Base-by-base conservation (phyloP, 208 protist species). In the Leishmania gerbilli region DNA sequence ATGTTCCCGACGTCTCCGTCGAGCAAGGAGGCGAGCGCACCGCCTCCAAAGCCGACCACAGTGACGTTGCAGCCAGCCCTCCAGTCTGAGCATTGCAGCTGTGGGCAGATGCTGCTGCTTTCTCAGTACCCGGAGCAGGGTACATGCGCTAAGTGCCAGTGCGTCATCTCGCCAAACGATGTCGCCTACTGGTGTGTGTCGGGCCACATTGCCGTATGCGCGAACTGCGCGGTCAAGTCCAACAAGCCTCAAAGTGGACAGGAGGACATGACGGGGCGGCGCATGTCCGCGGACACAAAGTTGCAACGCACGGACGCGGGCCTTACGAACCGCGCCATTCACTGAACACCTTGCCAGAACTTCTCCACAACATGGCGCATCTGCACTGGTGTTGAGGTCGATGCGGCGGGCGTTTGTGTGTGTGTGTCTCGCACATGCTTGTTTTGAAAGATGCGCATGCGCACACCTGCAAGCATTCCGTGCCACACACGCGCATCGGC, bases 121-220 rank as follows among this genome's bases (percentile, higher is more conserved):
- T 90, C 87, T 19, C 79, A 87, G 64, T 81, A 79, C 37, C 72
- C 77, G 13, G 62, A 79, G 56, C 9, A 58, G 34, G 75, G 79
- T 9, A 69, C 49, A 3, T 93, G 90, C 65, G 79, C 77, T 37
- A 81, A 81, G 64, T 93, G 90, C 78, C 76, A 83, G 42, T 76
- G 45, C 19, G 17, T 15, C 40, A 74, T 91, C 53, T 64, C 62
- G 2, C 42, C 83, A 4, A 67, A 76, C 24, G 81, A 79, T 45
- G 56, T 90, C 8, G 79, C 87, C 19, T 93, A 93, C 58, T 88
- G 85, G 87, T 93, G 90, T 56, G 77, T 83, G 1, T 77, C 47
- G 7, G 82, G 78, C 2, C 90, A 93, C 71, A 74, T 91, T 34
- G 72, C 68, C 9, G 81, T 93, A 24, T 93, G 90, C 68, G 79